phyloP scores from a whole-genome alignment of 768 basidiomycete genomes.

The Lactarius hatsudake region DNA sequence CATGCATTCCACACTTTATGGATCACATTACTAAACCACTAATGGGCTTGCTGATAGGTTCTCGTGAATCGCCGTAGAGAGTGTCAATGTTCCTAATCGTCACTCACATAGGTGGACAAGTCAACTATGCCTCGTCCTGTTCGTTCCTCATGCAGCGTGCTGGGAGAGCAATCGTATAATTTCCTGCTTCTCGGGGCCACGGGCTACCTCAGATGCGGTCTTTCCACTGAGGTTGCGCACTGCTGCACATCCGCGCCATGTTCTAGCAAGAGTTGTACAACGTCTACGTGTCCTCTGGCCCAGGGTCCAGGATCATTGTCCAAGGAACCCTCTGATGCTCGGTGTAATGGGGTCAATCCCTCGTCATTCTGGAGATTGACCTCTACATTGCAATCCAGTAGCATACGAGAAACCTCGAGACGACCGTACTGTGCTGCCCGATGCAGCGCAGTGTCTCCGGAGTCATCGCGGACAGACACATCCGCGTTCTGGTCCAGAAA shows the following conservation, averaged over 20 bases:
- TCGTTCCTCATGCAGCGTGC: neutral
- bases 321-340: too few species aligned
- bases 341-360: neutral
- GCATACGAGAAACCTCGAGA: neutral
- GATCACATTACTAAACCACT: too few species aligned
- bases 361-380: neutral
- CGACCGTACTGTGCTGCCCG: accelerated
- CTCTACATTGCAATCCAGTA: neutral
- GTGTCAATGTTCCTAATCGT: neutral
- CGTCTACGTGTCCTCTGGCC: neutral
- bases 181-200: neutral
- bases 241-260: neutral
- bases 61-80: neutral
- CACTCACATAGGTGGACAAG: neutral
- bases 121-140: neutral
- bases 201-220: neutral
- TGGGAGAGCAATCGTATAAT: neutral
- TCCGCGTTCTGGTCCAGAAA: neutral
- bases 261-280: neutral
- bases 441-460: neutral
- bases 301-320: too few species aligned
- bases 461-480: accelerated
- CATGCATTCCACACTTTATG: neutral
- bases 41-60: too few species aligned
- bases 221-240: neutral